Percentiles rank a stretch among this genome's conserved stretches.
Evolutionary conservation across 305 asterid genomes (phyloP).

Genomic region (Fraxinus platypoda): DNA sequence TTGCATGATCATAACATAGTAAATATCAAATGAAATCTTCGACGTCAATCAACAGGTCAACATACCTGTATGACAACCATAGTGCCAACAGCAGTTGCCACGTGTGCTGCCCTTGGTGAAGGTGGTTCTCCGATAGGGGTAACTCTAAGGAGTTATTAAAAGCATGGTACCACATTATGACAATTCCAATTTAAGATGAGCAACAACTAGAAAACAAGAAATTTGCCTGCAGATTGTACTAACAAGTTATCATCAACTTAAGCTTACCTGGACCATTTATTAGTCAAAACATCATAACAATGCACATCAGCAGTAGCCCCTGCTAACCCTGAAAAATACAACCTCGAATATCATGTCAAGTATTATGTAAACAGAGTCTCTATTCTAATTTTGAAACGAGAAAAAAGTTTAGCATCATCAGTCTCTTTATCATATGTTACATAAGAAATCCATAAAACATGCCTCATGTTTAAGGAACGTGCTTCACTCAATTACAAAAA

Average conservation of each 20-base stretch:
- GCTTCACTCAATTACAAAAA: not conserved
- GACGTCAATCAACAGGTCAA: conserved; percentile 19
- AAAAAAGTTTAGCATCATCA: conserved; percentile 5
- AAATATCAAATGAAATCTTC: conserved; percentile 4
- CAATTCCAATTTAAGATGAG: conserved; percentile 14
- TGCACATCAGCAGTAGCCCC: conserved; percentile 99
- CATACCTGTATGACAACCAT: conserved; percentile 97
- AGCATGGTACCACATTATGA: conserved; percentile 16
- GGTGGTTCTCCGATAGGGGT: conserved; percentile 99
- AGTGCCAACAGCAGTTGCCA: conserved; percentile 97
- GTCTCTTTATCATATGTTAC: not conserved
- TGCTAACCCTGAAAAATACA: conserved; percentile 74
- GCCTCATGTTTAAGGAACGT: not conserved
- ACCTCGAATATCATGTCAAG: conserved; percentile 25
- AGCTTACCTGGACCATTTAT: conserved; percentile 93
- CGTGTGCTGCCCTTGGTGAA: conserved; percentile 99
- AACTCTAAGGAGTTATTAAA: conserved; percentile 48
- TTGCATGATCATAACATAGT: conserved; percentile 9
- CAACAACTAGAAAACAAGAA: conserved; percentile 3
- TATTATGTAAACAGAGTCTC: not conserved
- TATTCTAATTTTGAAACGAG: not conserved
- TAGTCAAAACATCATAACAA: conserved; percentile 80
- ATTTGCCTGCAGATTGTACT: not conserved
- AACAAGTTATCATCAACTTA: conserved; percentile 5
- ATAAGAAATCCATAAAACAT: not conserved